Evolutionary conservation across 140 eudicot genomes (phyloP).

Genomic region (Cichorium intybus): DNA sequence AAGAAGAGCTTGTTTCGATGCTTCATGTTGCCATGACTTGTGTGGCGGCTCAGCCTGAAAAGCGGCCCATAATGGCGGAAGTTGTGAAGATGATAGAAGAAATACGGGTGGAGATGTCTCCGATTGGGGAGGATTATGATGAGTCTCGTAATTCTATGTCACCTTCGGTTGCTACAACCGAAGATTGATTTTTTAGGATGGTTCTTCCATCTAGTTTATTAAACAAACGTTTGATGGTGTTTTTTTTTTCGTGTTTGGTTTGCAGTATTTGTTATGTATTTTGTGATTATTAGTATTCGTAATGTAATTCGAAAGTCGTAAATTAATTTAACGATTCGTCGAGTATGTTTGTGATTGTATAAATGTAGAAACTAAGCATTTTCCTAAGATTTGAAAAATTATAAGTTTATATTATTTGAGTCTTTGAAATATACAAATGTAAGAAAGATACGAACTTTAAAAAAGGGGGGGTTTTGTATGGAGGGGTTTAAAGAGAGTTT

Average conservation of each 20-base stretch:
- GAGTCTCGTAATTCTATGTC: constrained; percentile 86
- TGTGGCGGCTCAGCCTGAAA: constrained; percentile 72
- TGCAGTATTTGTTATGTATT: constrained; percentile 17
- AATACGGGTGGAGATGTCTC: constrained; percentile 89
- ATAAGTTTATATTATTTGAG: no score
- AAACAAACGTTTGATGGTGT: constrained; percentile 11
- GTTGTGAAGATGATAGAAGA: constrained; percentile 89
- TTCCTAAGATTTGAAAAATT: no score
- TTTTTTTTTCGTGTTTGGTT: constrained; percentile 19
- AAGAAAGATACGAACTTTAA: no score
- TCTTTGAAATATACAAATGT: neutral
- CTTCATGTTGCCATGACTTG: constrained; percentile 94
- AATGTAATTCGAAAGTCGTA: constrained; percentile 14
- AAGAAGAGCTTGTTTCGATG: constrained; percentile 87
- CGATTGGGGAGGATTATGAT: constrained; percentile 80
- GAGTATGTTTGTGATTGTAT: neutral
- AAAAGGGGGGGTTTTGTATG: neutral
- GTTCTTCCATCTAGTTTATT: constrained; percentile 25
- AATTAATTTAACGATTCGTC: constrained; percentile 4
- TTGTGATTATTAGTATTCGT: constrained; percentile 25
- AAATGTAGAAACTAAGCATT: neutral
- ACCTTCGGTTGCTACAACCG: constrained; percentile 69
- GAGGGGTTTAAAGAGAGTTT: neutral
- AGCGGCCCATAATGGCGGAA: constrained; percentile 79
- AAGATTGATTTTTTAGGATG: constrained; percentile 27